Evolutionary conservation across 2,329 filamentous ascomycete genomes (phyloP), one percentile per base, ranked within the genome.

Genomic region (Fonsecaea monophora): DNA sequence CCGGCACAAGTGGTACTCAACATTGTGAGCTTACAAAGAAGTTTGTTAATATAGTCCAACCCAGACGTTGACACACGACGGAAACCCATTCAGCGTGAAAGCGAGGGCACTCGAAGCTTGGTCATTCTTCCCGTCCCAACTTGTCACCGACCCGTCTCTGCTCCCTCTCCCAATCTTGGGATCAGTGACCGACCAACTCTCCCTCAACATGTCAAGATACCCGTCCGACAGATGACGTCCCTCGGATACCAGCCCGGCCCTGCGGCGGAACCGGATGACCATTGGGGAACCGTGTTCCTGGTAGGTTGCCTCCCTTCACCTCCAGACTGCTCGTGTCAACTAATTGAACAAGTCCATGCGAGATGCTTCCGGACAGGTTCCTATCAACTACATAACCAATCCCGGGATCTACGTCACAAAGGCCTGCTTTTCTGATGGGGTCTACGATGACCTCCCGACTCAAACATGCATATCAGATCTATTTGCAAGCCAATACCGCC

Each of bases 381-480:
- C 88, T 2, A 83, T 90, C 72, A 89, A 90, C 72, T 89, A 82
- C 74, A 83, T 88, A 45, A 87, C 85, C 3, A 77, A 79, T 15
- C 85, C 87, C 9, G 85, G 83, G 0, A 81, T 89, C 1, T 85
- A 84, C 9, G 72, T 90, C 42, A 82, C 80, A 1, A 80, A 84
- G 34, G 87, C 86, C 9, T 90, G 88, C 74, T 90, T 90, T 72
- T 77, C 80, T 8, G 72, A 82, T 63, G 78, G 80, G 6, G 77
- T 80, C n/a, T 90, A 85, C 74, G 83, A 86, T 69, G 80, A 83
- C 71, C 75, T 78, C 34, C 79, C 80, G 3, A 81, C 83, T 15
- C 79, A 79, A 42, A 82, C 79, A 74, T 90, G 88, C 76, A 78
- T 90, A 40, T 89, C 87, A 4, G 89, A 89, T 74, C 79, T 90